Percentiles rank a stretch among this genome's conserved stretches.
Conservation (phyloP, 23 red algal genomes). For the Gracilaria vermiculophylla region DNA sequence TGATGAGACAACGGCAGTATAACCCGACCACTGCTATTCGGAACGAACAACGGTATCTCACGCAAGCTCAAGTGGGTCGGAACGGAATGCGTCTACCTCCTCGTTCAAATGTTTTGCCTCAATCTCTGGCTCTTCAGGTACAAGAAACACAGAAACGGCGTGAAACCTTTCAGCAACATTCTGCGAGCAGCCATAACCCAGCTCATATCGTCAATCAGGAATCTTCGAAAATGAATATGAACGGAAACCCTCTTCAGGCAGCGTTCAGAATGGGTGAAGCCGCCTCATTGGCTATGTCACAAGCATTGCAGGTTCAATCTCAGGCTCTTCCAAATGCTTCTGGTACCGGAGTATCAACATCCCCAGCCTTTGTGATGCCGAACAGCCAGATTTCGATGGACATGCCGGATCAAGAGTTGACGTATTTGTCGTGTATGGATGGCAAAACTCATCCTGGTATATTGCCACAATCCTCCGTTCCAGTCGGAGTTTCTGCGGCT, state of each 20-base stretch:
- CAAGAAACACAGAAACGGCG: not conserved
- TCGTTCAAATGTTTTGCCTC: not conserved
- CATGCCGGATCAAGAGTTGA: not conserved
- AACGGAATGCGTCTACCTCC: conserved; percentile 1
- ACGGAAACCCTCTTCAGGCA: not conserved
- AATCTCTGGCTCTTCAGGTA: not conserved
- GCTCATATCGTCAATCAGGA: not conserved
- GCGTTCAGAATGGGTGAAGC: conserved; percentile 15
- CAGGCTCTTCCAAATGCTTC: conserved; percentile 20
- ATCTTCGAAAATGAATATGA: not conserved
- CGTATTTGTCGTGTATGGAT: conserved; percentile 2
- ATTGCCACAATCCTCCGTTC: not conserved
- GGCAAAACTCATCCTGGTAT: not conserved
- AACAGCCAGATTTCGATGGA: not conserved
- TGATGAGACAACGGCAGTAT: not conserved
- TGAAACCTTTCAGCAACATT: not conserved
- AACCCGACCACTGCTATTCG: not conserved
- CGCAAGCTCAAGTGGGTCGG: not conserved
- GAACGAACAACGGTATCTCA: not conserved
- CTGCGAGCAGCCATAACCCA: not conserved
- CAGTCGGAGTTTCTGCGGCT: not conserved
- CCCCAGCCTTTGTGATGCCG: not conserved
- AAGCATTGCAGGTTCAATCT: not conserved
- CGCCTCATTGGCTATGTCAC: not conserved
- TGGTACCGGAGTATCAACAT: not conserved